Evolutionary conservation across 768 basidiomycete genomes (phyloP), one percentile per base, ranked within the genome.

Genomic region (Rhodotorula kratochvilovae): DNA sequence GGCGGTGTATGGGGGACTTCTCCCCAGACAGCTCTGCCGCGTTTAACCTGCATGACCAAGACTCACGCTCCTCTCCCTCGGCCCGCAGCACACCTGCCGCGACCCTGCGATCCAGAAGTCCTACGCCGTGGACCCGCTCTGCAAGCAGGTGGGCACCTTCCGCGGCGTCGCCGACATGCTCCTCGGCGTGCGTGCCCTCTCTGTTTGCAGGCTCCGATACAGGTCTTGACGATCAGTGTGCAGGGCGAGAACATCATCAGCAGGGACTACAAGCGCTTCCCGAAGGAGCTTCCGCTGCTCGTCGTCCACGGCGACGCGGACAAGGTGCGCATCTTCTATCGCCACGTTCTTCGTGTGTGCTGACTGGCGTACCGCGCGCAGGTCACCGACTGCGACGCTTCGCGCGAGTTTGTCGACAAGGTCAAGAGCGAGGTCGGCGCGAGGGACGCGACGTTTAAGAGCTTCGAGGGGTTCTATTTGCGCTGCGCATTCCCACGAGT

Each of bases 61-160:
- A 46, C 45, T 46, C 7, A 46, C 45, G 4, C 10, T 21, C 17
- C 8, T 21, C 16, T 21, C 45, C 45, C 12, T 46, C 45, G 39
- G 8, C 48, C 5, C 16, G 35, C 66, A 76, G 76, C 51, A 72
- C 66, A 56, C 70, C 27, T 60, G 61, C 21, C 67, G 75, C 19
- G 76, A 77, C 54, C 50, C 67, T 0, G 66, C 25, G 15, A 42
- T 68, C 27, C 53, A 61, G n/a, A 29, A 64, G 39, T 61, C 33
- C 17, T 78, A 77, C 63, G 60, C 71, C 11, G 29, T 63, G 23
- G 77, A 78, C 65, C 73, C 69, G 60, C 68, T 78, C 13, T 78
- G 77, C 56, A 53, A 60, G 17, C 75, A 75, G 8, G 42, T 51
- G 21, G 76, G 71, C 4, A 71, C 75, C 2, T 71, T 70, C 67